phyloP scores from a whole-genome alignment of 2,329 filamentous ascomycete species.

The Fusarium sp. region DNA sequence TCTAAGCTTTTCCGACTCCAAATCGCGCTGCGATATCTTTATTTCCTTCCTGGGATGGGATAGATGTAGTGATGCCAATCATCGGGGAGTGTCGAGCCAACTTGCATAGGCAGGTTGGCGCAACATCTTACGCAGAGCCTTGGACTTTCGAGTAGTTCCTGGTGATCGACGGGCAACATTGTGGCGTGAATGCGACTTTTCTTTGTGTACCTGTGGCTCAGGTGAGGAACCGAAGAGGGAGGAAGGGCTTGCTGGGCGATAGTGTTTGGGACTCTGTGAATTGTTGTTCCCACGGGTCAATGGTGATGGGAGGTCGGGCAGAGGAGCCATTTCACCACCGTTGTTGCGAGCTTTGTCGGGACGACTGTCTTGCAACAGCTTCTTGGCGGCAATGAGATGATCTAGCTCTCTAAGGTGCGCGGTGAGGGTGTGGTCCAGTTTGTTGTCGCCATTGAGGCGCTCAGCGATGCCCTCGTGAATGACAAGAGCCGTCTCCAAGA shows the following conservation, averaged over 20 bases:
- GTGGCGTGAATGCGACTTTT: neutral
- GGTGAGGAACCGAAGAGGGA: neutral
- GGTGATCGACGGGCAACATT: neutral
- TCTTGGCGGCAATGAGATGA: neutral
- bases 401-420: neutral
- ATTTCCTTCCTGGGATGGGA: too few species aligned
- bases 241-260: neutral
- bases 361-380: neutral
- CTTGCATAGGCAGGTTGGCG: neutral
- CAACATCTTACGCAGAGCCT: neutral
- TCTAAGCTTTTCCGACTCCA: fast-evolving
- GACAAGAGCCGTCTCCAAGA: neutral
- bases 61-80: neutral
- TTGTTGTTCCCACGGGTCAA: fast-evolving
- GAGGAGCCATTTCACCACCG: neutral
- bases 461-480: neutral
- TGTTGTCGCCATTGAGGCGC: neutral
- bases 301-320: fast-evolving
- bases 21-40: fast-evolving
- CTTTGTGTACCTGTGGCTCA: neutral
- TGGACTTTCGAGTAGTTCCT: neutral
- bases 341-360: neutral
- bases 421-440: neutral
- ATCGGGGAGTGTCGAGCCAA: neutral
- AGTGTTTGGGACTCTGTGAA: neutral